These are phyloP conservation scores for Isoetes taiwanensis DNA, from an alignment of 75 land plant species.

Conservation along the genomic window DNA sequence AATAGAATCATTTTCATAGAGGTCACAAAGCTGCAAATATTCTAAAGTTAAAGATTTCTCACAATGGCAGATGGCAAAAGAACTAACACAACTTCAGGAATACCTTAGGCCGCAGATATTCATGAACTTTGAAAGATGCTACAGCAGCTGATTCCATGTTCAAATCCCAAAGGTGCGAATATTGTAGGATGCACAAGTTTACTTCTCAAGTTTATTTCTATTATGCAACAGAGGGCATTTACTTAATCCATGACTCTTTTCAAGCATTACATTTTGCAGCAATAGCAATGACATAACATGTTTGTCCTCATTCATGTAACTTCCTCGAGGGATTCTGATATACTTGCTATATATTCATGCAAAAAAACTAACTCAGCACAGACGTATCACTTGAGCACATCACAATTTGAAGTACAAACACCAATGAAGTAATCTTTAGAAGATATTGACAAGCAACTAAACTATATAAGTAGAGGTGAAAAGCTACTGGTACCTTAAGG, in stretches of 20 bases:
- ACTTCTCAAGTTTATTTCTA: too few relatives aligned
- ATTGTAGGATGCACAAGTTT: too few relatives aligned
- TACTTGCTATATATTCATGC: too few relatives aligned
- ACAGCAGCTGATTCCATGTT: conserved; percentile 67
- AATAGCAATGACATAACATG: too few relatives aligned
- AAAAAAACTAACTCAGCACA: too few relatives aligned
- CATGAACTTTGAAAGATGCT: conserved; percentile 65
- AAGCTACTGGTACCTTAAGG: conserved; percentile 42
- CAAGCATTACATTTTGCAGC: too few relatives aligned
- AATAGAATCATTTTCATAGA: conserved; percentile 3
- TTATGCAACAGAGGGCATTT: neutral
- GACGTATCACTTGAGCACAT: too few relatives aligned
- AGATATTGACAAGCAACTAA: too few relatives aligned
- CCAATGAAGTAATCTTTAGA: too few relatives aligned
- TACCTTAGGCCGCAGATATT: conserved; percentile 74
- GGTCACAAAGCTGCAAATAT: neutral
- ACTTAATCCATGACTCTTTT: neutral
- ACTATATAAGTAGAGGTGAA: neutral
- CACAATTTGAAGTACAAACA: too few relatives aligned
- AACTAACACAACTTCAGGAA: neutral
- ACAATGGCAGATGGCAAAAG: neutral
- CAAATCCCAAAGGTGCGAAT: conserved; percentile 74
- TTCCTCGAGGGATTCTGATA: too few relatives aligned
- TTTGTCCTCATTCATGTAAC: too few relatives aligned
- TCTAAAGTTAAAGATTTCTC: neutral